phyloP scores from a whole-genome alignment of 768 basidiomycete genomes.

The Tylopilus vinaceipallidus region DNA sequence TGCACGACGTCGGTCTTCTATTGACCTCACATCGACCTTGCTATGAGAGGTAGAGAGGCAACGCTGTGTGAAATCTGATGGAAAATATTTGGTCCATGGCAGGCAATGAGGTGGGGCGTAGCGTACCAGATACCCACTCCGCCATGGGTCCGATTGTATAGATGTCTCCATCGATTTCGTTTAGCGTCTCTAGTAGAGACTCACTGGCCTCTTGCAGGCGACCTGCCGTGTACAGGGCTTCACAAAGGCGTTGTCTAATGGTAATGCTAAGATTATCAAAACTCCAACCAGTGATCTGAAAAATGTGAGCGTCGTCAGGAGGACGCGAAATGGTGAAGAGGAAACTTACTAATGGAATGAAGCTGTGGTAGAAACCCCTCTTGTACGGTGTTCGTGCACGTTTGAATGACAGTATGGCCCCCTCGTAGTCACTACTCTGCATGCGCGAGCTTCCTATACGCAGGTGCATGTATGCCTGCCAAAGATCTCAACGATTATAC shows the following conservation, averaged over 20 bases:
- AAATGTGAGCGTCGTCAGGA: background rate
- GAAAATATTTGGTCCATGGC: background rate
- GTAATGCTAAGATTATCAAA: constrained; percentile 2
- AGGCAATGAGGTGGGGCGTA: background rate
- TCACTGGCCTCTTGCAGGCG: background rate
- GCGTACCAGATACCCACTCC: background rate
- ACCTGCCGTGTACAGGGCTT: background rate
- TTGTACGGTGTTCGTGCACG: background rate
- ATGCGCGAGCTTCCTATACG: background rate
- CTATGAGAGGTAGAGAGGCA: background rate
- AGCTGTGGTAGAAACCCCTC: background rate
- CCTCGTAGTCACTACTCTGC: background rate
- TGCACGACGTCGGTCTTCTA: too few species aligned
- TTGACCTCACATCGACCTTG: too few species aligned
- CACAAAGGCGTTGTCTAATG: constrained; percentile 2
- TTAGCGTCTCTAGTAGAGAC: background rate
- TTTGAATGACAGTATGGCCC: background rate
- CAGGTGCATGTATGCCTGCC: constrained; percentile 10
- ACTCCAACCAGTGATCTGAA: constrained; percentile 10
- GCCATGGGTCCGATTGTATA: background rate
- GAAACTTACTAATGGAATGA: constrained; percentile 1
- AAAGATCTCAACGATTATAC: background rate
- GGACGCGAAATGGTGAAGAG: too few species aligned
- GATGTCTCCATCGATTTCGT: background rate
- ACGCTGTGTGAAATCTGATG: background rate